Conservation (phyloP, 768 basidiomycete species). For the Collybia sordida region DNA sequence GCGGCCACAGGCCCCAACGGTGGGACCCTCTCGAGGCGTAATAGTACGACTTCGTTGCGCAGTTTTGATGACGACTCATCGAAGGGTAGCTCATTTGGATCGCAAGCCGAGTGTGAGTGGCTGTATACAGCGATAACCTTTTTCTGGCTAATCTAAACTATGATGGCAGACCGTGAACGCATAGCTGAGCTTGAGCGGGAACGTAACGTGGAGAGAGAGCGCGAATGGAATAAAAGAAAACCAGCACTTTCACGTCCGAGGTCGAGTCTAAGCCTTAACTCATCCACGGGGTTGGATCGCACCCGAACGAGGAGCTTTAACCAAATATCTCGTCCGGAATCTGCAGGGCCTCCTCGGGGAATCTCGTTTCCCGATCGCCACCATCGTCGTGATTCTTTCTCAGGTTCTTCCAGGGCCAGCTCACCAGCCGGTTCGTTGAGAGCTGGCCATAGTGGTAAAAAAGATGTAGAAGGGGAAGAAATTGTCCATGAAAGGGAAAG, state of each 20-base stretch:
- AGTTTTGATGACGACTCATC: conserved; percentile 45
- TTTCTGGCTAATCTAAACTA: conserved; percentile 1
- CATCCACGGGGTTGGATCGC: conserved; percentile 24
- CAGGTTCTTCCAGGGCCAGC: conserved; percentile 32
- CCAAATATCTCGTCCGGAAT: conserved; percentile 32
- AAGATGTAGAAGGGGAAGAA: conserved; percentile 26
- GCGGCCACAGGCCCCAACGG: conserved; percentile 15
- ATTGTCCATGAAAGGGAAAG: conserved; percentile 49
- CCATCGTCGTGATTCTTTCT: conserved; percentile 30
- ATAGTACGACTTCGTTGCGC: conserved; percentile 39
- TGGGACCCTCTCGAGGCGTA: conserved; percentile 20
- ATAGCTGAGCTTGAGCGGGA: conserved; percentile 42
- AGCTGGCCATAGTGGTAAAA: conserved; percentile 25
- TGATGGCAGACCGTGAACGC: conserved; percentile 43
- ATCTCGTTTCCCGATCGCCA: conserved; percentile 19
- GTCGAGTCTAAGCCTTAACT: conserved; percentile 40
- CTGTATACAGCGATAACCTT: not conserved
- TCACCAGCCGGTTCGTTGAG: conserved; percentile 41
- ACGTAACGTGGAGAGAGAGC: conserved; percentile 46
- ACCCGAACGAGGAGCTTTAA: conserved; percentile 19
- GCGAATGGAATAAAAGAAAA: conserved; percentile 54
- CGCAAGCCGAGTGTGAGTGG: conserved; percentile 53
- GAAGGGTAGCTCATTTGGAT: conserved; percentile 43
- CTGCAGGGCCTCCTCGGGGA: conserved; percentile 31
- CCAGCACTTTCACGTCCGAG: conserved; percentile 35